These are phyloP conservation scores for Elongisporangium senticosum DNA, from an alignment of 352 stramenopile species.

Conservation along the genomic window DNA sequence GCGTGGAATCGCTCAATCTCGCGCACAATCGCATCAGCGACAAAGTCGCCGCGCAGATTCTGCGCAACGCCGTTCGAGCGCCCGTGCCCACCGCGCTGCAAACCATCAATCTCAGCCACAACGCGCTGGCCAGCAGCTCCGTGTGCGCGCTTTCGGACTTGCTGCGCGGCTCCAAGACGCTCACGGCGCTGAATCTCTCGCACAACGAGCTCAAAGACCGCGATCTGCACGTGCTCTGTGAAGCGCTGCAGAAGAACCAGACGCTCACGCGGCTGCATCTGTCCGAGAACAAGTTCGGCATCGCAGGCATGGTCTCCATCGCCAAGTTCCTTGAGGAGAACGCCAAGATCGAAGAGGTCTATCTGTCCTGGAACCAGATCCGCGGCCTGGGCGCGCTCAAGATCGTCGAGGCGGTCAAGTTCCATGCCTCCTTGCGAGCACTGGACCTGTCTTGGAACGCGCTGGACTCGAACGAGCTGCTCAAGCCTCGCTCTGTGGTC, in stretches of 20 bases:
- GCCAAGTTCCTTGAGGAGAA: slow-evolving; percentile 73
- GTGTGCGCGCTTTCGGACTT: slow-evolving; percentile 34
- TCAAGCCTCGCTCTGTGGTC: slow-evolving; percentile 40
- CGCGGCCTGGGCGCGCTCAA: slow-evolving; percentile 63
- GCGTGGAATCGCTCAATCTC: slow-evolving; percentile 66
- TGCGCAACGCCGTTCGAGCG: slow-evolving; percentile 19
- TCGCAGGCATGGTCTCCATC: slow-evolving; percentile 51
- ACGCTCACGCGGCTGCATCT: slow-evolving; percentile 55
- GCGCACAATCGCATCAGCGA: slow-evolving; percentile 69
- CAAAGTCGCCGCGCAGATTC: slow-evolving; percentile 41
- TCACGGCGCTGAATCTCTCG: slow-evolving; percentile 58
- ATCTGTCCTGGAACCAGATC: slow-evolving; percentile 72
- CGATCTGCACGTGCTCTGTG: slow-evolving; percentile 63
- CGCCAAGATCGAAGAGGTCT: slow-evolving; percentile 69
- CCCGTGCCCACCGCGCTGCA: slow-evolving; percentile 15
- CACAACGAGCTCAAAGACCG: slow-evolving; percentile 60
- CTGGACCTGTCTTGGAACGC: slow-evolving; percentile 78
- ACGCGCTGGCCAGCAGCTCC: slow-evolving; percentile 31
- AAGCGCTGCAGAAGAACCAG: slow-evolving; percentile 68
- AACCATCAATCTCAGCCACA: slow-evolving; percentile 65
- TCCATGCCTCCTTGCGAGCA: slow-evolving; percentile 60
- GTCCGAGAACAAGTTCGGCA: slow-evolving; percentile 69
- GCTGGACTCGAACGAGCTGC: slow-evolving; percentile 43
- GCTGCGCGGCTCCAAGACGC: slow-evolving; percentile 36
- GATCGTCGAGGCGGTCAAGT: slow-evolving; percentile 69